A percentile compares a stretch with the other conserved stretches of the same genome.
phyloP scores from a whole-genome alignment of 352 stramenopile species.

The Phytophthora europaea region DNA sequence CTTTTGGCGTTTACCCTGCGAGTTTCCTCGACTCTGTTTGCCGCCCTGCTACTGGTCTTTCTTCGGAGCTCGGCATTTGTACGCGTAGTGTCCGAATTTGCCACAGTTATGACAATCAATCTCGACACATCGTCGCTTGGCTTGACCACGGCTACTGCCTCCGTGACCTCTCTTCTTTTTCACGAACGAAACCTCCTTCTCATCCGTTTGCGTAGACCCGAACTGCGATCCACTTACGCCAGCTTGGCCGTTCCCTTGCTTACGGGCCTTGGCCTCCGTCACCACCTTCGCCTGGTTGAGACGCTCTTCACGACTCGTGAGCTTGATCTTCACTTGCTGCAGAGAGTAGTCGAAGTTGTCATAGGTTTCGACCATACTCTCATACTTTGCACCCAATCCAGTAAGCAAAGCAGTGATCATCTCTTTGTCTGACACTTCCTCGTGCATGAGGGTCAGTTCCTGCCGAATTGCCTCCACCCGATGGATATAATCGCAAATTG shows the following conservation, averaged over 20 bases:
- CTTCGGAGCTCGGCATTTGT: background rate
- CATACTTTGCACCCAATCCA: slow-evolving; percentile 1
- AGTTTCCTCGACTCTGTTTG: background rate
- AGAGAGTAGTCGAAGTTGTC: slow-evolving; percentile 8
- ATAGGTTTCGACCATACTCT: slow-evolving; percentile 3
- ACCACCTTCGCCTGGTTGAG: slow-evolving; percentile 1
- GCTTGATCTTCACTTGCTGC: slow-evolving; percentile 14
- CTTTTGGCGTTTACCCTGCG: background rate
- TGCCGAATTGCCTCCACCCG: slow-evolving; percentile 9
- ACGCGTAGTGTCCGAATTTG: background rate
- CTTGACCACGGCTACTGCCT: background rate
- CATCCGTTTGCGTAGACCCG: background rate
- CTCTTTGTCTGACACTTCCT: slow-evolving; percentile 1
- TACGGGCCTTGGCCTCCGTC: background rate
- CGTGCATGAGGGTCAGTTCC: background rate
- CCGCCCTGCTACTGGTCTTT: background rate
- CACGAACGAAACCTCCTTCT: background rate
- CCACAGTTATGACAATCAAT: background rate
- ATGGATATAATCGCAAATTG: slow-evolving; percentile 8
- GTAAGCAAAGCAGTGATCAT: slow-evolving; percentile 7
- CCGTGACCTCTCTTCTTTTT: background rate
- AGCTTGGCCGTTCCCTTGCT: background rate
- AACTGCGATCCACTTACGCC: background rate
- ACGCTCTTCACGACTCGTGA: slow-evolving; percentile 5
- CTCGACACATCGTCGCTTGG: background rate